These are phyloP conservation scores for Fraxinus ornus DNA, from an alignment of 305 asterid species.

Conservation along the genomic window DNA sequence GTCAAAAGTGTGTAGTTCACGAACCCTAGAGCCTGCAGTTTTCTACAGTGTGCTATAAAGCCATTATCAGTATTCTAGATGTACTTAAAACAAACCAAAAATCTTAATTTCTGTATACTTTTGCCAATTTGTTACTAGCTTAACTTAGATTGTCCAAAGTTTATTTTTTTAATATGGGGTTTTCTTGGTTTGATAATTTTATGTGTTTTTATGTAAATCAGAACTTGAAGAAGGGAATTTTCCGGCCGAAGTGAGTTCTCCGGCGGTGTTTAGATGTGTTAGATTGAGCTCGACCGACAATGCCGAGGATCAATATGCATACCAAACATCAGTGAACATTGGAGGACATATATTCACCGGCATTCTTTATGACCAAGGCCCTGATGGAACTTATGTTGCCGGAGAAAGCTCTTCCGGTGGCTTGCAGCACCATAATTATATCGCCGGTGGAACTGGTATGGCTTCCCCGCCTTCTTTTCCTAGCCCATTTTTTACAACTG, in stretches of 20 bases:
- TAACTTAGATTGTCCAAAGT: background rate
- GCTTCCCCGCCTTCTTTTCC: conserved; percentile 49
- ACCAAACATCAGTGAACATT: conserved; percentile 68
- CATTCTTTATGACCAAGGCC: conserved; percentile 70
- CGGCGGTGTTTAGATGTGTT: conserved; percentile 71
- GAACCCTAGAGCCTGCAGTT: conserved; percentile 36
- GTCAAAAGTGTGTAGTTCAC: background rate
- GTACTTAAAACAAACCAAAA: background rate
- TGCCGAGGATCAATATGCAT: conserved; percentile 68
- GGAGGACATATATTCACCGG: conserved; percentile 76
- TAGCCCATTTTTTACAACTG: conserved; percentile 47
- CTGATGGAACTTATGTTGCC: conserved; percentile 35
- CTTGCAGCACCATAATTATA: conserved; percentile 41
- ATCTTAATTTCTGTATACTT: background rate
- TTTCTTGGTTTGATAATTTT: background rate
- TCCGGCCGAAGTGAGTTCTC: conserved; percentile 55
- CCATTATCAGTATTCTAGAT: background rate
- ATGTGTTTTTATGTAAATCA: background rate
- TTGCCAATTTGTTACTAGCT: background rate
- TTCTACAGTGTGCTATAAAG: background rate
- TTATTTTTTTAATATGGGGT: too few species aligned
- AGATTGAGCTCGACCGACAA: conserved; percentile 68
- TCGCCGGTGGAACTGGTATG: conserved; percentile 29
- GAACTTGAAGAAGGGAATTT: conserved; percentile 52
- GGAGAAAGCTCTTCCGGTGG: conserved; percentile 51